Evolutionary conservation across 805 yeast species (phyloP), one percentile per base, ranked within the genome.

Genomic region (Torulaspora maleeae): DNA sequence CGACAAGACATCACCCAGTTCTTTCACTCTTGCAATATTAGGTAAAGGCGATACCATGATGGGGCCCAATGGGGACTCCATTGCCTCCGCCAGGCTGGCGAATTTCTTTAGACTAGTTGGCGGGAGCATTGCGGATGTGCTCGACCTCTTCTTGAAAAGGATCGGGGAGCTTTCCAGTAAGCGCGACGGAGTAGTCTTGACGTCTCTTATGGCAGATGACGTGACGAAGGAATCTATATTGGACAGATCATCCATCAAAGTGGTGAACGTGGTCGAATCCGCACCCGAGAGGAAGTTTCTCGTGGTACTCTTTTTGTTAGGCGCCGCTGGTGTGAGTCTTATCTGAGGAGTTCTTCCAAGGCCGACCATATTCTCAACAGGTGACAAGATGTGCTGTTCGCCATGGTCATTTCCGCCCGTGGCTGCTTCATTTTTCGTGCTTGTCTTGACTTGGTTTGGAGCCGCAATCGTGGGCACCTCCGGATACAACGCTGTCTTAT

Each of bases 71-170:
- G 52, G 52, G 13, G 52, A 43, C 22, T 51, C 45, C 38, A 51
- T 88, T 64, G 93, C 86, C 59, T 74, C 95, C 53, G 95, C 95
- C 70, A 89, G 86, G 78, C 79, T 85, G 69, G 71, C 79, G 47
- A 85, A 82, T 58, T 84, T 75, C 75, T 77, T 88, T 71, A 82
- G 80, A 75, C 83, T 86, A 63, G 95, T 84, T 67, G 80, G 83
- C 61, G 95, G 88, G 66, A 81, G 77, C 71, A 35, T 34, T 5
- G 28, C 24, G 11, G 33, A 32, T 5, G 40, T 24, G 19, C 39
- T 41, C 10, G 47, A 27, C 11, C 38, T 37, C 30, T 43, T 45
- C 39, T 42, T 48, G 22, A 52, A 52, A 15, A 54, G 43, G 30
- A 56, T 54, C 7, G 64, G 64, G 1, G 64, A 60, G 16, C 49